Evolutionary conservation across 768 basidiomycete genomes (phyloP).

Genomic region (Leccinum disarticulatum): DNA sequence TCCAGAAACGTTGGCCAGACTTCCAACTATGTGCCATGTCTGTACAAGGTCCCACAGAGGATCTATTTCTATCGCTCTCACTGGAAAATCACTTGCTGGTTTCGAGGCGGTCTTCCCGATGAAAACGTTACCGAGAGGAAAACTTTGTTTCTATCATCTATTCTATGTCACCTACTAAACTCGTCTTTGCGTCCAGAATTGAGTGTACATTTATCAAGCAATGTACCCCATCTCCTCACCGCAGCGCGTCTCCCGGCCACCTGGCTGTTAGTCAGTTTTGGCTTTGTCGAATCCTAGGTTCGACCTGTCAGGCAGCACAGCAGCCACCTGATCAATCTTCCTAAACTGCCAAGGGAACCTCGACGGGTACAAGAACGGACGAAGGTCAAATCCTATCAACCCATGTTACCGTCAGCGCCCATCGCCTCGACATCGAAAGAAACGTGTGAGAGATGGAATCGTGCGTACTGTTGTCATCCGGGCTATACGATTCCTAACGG

Average conservation of each 20-base stretch:
- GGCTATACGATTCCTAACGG: slow-evolving; percentile 87
- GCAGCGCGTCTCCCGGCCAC: not conserved
- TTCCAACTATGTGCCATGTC: no score
- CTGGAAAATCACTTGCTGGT: no score
- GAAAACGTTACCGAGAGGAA: no score
- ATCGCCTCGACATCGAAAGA: no score
- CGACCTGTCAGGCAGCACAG: slow-evolving; percentile 70
- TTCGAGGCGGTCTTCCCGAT: no score
- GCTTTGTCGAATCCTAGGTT: slow-evolving; percentile 39
- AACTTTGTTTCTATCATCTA: not conserved
- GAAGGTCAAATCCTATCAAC: slow-evolving; percentile 80
- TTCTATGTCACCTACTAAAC: no score
- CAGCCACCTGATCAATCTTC: slow-evolving; percentile 89
- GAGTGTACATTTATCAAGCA: slow-evolving; percentile 9
- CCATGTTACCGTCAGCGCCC: slow-evolving; percentile 3
- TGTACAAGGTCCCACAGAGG: no score
- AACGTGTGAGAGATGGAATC: not conserved
- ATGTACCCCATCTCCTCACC: slow-evolving; percentile 1
- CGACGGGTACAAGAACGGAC: slow-evolving; percentile 95
- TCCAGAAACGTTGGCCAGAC: no score
- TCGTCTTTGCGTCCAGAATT: not conserved
- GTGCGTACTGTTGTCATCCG: slow-evolving; percentile 88
- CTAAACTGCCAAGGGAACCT: slow-evolving; percentile 96
- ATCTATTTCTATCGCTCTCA: no score
- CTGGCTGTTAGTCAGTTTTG: slow-evolving; percentile 45